Conservation (phyloP, 179 eudicot genomes). For the Spinacia oleracea region DNA sequence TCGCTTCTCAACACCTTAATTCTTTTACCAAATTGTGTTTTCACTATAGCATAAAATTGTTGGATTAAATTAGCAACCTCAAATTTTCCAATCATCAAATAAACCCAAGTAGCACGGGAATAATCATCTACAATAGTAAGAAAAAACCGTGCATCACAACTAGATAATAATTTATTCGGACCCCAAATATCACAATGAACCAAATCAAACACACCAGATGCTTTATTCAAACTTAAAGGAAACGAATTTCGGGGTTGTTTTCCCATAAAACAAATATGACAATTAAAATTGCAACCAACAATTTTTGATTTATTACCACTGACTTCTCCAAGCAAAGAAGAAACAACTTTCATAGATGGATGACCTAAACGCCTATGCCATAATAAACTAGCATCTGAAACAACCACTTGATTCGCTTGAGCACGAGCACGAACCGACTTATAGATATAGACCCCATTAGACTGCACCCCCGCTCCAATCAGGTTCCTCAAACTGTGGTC, state of each 20-base stretch:
- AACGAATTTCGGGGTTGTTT: too few species aligned
- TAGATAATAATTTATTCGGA: neutral
- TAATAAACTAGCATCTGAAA: too few species aligned
- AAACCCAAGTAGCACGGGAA: neutral
- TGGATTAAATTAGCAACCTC: neutral
- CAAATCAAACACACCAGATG: neutral
- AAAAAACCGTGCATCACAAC: neutral
- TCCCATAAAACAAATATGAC: neutral
- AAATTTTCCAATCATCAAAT: neutral
- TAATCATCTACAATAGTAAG: neutral
- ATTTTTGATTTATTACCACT: neutral
- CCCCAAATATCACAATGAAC: constrained; percentile 10
- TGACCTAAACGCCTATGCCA: too few species aligned
- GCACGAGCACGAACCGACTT: too few species aligned
- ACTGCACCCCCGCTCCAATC: too few species aligned
- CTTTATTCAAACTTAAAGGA: neutral
- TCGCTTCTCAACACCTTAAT: neutral
- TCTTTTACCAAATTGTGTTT: neutral
- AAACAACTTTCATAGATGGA: constrained; percentile 1
- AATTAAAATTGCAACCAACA: neutral
- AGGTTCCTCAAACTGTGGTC: too few species aligned
- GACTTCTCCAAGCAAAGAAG: neutral
- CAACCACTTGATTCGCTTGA: too few species aligned
- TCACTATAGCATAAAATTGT: neutral
- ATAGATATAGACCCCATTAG: too few species aligned